These are phyloP conservation scores for Spiraea crenata DNA, from an alignment of 331 rosid species.

Conservation along the genomic window DNA sequence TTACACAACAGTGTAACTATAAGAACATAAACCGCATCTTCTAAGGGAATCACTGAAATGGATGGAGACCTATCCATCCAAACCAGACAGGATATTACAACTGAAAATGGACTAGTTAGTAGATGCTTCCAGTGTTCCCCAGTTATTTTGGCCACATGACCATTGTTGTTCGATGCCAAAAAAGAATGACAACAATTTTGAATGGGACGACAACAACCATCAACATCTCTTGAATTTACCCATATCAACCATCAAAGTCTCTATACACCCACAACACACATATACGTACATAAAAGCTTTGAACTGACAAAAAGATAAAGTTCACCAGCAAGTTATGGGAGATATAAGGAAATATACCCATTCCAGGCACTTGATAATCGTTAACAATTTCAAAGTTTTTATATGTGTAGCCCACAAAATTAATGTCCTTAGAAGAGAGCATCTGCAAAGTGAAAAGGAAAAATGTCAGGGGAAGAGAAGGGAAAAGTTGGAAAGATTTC, in stretches of 20 bases:
- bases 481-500: neutral
- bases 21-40: too few species aligned
- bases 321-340: neutral
- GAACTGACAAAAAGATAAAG: neutral
- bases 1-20: neutral
- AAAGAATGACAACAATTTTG: neutral
- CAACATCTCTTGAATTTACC: neutral
- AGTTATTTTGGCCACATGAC: conserved; percentile 1
- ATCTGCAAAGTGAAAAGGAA: conserved; percentile 49
- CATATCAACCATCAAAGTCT: neutral
- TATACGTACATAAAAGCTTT: neutral
- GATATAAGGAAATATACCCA: conserved; percentile 50
- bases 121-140: neutral
- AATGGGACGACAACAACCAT: neutral
- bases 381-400: conserved; percentile 93
- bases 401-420: conserved; percentile 94
- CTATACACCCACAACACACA: neutral
- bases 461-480: neutral
- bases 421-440: conserved; percentile 95
- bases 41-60: neutral
- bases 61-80: neutral
- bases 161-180: neutral
- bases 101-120: neutral
- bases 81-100: neutral
- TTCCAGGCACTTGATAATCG: conserved; percentile 96